Percentiles rank a stretch among this genome's conserved stretches.
phyloP scores from a whole-genome alignment of 83 land plant species.

The Thuja plicata region DNA sequence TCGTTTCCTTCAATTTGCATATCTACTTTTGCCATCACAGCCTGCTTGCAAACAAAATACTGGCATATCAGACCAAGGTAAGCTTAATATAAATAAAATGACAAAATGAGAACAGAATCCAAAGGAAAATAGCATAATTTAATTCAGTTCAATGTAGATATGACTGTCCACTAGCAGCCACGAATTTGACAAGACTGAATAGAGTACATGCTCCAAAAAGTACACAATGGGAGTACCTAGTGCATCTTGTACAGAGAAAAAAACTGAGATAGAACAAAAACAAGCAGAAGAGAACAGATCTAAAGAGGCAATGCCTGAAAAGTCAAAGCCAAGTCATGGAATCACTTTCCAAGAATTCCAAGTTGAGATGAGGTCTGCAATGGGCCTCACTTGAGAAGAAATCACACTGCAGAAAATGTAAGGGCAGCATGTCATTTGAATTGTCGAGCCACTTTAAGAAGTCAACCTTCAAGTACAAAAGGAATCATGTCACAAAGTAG shows the following conservation, averaged over 20 bases:
- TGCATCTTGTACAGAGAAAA: background rate
- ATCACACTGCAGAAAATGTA: background rate
- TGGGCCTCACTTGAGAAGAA: background rate
- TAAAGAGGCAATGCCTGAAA: background rate
- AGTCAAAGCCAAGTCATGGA: background rate
- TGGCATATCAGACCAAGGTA: background rate
- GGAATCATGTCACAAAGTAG: background rate
- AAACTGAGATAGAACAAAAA: background rate
- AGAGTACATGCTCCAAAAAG: background rate
- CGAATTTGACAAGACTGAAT: background rate
- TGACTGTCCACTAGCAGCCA: background rate
- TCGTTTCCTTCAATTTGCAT: conserved; percentile 22
- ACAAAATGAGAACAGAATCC: background rate
- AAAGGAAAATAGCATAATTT: background rate
- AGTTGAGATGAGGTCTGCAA: background rate
- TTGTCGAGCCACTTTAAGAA: background rate
- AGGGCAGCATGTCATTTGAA: background rate
- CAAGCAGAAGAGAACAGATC: background rate
- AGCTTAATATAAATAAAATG: background rate
- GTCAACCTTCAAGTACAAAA: background rate
- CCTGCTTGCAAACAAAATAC: background rate
- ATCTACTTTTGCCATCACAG: background rate
- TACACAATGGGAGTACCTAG: background rate
- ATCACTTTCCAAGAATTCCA: background rate
- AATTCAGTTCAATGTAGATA: background rate